Base-by-base conservation (phyloP, 2,329 filamentous ascomycete genomes). In the Pseudogymnoascus sp. region DNA sequence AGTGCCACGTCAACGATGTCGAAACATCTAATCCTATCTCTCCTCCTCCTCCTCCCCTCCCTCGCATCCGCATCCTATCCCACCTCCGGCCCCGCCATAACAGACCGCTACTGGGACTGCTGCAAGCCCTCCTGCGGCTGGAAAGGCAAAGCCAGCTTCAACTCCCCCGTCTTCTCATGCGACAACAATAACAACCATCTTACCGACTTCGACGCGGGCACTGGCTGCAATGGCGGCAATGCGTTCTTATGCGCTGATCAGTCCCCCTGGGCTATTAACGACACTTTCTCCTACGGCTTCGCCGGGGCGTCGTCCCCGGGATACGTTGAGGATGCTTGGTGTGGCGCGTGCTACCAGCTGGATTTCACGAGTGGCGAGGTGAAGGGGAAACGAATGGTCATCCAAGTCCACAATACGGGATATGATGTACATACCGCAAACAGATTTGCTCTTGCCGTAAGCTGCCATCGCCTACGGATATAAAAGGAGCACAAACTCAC, bases 321-420 rank as follows among this genome's bases (percentile, higher is more conserved):
- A 62, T 73, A 75, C 64, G 77, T 72, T 61, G 80, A 82, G 70
- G 73, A 71, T 39, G 70, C 70, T 14, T 81, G 79, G 77, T 83
- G 81, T 72, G 83, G 81, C 68, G 75, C 80, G 73, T 86, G 84
- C 75, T 86, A 85, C 72, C 80, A 85, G 73, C 75, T 87, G 62
- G 84, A 83, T 8, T 85, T 87, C 71, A 85, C 82, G 7, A 80
- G 78, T 71, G 80, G 79, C 3, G 73, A 79, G 0, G 77, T 84
- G 19, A 69, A 72, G 51, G 83, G 83, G 61, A 85, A 86, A 77
- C 84, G 79, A 72, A 80, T 86, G 79, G 78, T 86, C 41, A 79
- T 86, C 31, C 84, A 86, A 74, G 82, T 82, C 6, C 83, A 80
- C 16, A 86, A 86, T 69, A 85, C 83, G 14, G 83, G 82, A 3